Base-by-base conservation (phyloP, 2,329 filamentous ascomycete species). In the Rutstroemia sp. region DNA sequence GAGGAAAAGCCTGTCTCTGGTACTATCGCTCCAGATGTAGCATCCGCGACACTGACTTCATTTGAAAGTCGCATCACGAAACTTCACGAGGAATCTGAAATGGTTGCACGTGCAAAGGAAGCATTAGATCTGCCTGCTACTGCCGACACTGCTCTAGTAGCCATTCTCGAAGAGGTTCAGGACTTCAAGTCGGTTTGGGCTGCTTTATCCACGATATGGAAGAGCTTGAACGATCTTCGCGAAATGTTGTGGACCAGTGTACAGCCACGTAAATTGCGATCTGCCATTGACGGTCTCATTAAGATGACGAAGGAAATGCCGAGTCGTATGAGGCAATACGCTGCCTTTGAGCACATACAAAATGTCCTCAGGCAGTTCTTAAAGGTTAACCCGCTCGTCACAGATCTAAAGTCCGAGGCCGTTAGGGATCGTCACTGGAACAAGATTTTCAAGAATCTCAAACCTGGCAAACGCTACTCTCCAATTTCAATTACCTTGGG, bases 261-360 rank as follows among this genome's bases (percentile, higher is more conserved):
- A 1, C 91, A 97, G 69, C 92, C 95, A 8, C 83, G 94, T 61
- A 99, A 97, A 74, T 84, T 99, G 58, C 85, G 94, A 39, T 83
- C 88, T 65, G 88, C 90, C 60, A 86, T 99, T 51, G 92, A 99
- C 68, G 86, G 87, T 49, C 80, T 97, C 53, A 90, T 97, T 71
- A 96, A 96, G 77, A 95, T 95, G 81, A 97, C 92, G 38, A 97
- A 96, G 74, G 92, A 97, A 61, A 97, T 99, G 94, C 94, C 95
- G 0, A 96, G 91, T 72, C 86, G 94, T 58, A 97, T 99, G 92
- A 86, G 95, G 59, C 95, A 99, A 69, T 99, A 99, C 71, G 92
- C 95, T 65, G 95, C 95, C n/a, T 99, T 99, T 70, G 95, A 99
- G 72, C 92, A 99, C 68, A 91, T 99, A 41, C 95, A 99, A 70